Conservation (phyloP, 140 eudicot species). For the Erigeron philadelphicus region DNA sequence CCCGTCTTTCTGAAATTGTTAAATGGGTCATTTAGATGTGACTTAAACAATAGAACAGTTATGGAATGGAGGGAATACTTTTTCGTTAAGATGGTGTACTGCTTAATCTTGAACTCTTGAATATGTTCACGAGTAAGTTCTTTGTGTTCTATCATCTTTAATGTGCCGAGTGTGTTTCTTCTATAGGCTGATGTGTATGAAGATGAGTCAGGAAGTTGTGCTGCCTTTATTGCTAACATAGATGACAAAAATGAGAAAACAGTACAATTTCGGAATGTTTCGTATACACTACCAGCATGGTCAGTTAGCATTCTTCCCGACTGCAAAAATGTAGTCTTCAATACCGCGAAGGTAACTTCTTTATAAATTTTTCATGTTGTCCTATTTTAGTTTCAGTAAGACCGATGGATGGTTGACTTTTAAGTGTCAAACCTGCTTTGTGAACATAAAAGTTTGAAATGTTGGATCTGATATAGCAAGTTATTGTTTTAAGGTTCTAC, state of each 20-base stretch:
- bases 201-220: conserved; percentile 64
- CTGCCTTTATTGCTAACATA: conserved; percentile 80
- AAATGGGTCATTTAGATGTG: neutral
- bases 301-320: conserved; percentile 98
- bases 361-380: neutral
- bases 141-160: conserved; percentile 9
- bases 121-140: neutral
- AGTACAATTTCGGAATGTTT: conserved; percentile 57
- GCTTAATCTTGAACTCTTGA: conserved; percentile 6
- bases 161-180: neutral
- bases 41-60: neutral
- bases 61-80: neutral
- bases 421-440: conserved; percentile 13
- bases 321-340: conserved; percentile 86
- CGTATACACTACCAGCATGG: conserved; percentile 91
- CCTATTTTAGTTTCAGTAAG: neutral
- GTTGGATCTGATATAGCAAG: neutral
- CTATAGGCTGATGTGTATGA: conserved; percentile 69
- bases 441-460: neutral
- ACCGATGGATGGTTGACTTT: neutral
- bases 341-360: conserved; percentile 78
- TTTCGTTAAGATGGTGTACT: neutral
- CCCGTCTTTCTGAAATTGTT: neutral
- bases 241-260: conserved; percentile 65
- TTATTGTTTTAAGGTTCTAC: neutral